phyloP scores from a whole-genome alignment of 139 green algal species.

The Gonium pectorale region DNA sequence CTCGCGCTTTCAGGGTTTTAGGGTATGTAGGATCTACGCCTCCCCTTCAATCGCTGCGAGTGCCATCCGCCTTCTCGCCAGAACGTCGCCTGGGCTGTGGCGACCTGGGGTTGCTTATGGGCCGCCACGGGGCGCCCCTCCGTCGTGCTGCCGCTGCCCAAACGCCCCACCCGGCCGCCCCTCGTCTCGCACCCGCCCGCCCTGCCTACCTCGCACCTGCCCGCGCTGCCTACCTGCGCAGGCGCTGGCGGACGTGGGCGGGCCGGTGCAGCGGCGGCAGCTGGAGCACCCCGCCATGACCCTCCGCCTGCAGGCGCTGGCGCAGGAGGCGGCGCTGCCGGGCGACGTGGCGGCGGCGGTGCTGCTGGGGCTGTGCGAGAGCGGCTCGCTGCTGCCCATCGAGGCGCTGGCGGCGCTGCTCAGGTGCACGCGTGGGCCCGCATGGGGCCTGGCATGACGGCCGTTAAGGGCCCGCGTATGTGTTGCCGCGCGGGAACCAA shows the following conservation, averaged over 20 bases:
- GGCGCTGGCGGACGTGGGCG: background rate
- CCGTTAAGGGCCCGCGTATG: background rate
- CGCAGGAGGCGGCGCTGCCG: background rate
- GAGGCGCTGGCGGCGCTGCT: conserved; percentile 15
- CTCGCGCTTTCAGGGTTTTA: too few relatives aligned
- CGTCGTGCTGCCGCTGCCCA: too few relatives aligned
- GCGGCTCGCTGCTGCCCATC: background rate
- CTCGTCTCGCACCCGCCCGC: too few relatives aligned
- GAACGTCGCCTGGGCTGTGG: too few relatives aligned
- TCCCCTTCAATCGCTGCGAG: too few relatives aligned
- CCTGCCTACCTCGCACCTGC: too few relatives aligned
- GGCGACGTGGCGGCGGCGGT: conserved; percentile 1
- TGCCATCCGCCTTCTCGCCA: too few relatives aligned
- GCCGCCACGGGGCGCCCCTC: too few relatives aligned
- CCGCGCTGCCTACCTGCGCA: too few relatives aligned
- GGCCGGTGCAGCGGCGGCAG: background rate
- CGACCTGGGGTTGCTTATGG: background rate
- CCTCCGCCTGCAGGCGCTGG: background rate
- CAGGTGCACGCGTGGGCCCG: background rate
- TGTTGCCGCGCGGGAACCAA: too few relatives aligned
- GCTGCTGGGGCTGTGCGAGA: conserved; percentile 21
- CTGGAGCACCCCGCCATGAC: conserved; percentile 20
- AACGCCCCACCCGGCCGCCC: too few relatives aligned
- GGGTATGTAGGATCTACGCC: too few relatives aligned
- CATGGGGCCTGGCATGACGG: background rate